Percentiles rank a stretch among this genome's conserved stretches.
These are phyloP conservation scores for Tremellales sp. DNA, from an alignment of 1,284 basidiomycete genomes.

Conservation along the genomic window DNA sequence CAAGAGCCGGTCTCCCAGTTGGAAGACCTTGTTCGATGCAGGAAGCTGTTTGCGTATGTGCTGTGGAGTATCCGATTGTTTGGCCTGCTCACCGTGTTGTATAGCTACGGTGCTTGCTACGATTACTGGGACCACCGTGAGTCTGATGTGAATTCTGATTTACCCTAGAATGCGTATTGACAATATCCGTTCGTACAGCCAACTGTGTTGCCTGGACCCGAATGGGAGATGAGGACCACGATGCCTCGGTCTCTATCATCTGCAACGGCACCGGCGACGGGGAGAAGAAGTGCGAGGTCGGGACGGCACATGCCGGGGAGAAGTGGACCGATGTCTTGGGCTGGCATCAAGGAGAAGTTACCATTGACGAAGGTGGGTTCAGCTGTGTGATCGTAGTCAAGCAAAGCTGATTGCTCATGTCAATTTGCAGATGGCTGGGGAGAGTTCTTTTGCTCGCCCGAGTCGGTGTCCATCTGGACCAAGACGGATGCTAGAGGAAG, in stretches of 20 bases:
- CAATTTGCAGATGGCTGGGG: conserved; percentile 53
- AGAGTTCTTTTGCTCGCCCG: conserved; percentile 52
- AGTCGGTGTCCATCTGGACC: conserved; percentile 54
- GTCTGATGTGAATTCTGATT: conserved; percentile 26
- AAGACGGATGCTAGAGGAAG: conserved; percentile 52
- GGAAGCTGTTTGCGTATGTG: conserved; percentile 52
- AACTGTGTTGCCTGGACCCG: conserved; percentile 55
- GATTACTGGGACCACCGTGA: conserved; percentile 55
- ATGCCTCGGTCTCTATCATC: conserved; percentile 53
- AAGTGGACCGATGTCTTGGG: conserved; percentile 58
- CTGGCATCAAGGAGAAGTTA: conserved; percentile 55
- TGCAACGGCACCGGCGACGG: conserved; percentile 49
- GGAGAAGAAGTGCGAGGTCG: conserved; percentile 53
- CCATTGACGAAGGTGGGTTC: conserved; percentile 51
- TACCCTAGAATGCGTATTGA: conserved; percentile 3
- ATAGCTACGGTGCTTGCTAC: conserved; percentile 51
- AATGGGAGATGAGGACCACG: conserved; percentile 52
- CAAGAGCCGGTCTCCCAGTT: conserved; percentile 51
- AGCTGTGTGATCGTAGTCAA: neutral
- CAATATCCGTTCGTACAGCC: conserved; percentile 19
- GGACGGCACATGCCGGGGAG: conserved; percentile 55
- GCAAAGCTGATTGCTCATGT: neutral
- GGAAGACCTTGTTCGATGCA: conserved; percentile 53
- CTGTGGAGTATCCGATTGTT: neutral
- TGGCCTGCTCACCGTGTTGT: neutral